Evolutionary conservation across 176 grass and related monocot genomes (phyloP), one percentile per base, ranked within the genome.

Genomic region (Typha latifolia): DNA sequence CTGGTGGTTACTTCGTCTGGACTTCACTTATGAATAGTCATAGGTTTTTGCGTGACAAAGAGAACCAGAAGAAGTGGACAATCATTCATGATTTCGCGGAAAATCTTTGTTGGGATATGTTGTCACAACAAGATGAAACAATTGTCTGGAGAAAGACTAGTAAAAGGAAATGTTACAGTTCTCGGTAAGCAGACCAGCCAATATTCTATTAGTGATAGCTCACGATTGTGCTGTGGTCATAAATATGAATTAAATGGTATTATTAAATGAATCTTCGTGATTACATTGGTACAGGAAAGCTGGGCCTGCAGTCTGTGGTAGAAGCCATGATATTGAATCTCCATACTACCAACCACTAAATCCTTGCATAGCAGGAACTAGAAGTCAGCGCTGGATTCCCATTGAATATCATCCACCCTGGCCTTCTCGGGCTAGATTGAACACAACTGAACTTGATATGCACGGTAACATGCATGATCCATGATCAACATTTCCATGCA

Each of bases 71-170:
- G 77, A 99, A 99, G 68, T 99, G 89, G 94, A 69, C 63, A 37
- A 23, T 68, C 19, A 85, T 99, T 80, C 85, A 64, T 62, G 79
- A 85, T 24, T 83, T 87, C 2, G 79, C 83, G 52, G 79, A 93
- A 77, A 82, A 73, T 66, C 78, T 99, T 29, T 99, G 89, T 72
- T 99, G 94, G 94, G 94, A 99, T 80, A 81, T 99, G 71, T 74
- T 93, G 55, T 93, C 94, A 47, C 94, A 99, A 61, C 94, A 99
- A 93, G 94, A 99, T 55, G 94, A 99, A 81, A 99, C 94, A 71
- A 84, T 85, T 81, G 89, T 99, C 62, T 99, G 94, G 94, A 99
- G 93, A 69, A 99, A 99, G 65, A 90, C 86, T 64, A 83, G 67
- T 67, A 90, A 70, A 77, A 87, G 22, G 72, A 88, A 93, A 12